Base-by-base conservation (phyloP, 495 filamentous ascomycete genomes). In the Aspergillus carlsbadensis region DNA sequence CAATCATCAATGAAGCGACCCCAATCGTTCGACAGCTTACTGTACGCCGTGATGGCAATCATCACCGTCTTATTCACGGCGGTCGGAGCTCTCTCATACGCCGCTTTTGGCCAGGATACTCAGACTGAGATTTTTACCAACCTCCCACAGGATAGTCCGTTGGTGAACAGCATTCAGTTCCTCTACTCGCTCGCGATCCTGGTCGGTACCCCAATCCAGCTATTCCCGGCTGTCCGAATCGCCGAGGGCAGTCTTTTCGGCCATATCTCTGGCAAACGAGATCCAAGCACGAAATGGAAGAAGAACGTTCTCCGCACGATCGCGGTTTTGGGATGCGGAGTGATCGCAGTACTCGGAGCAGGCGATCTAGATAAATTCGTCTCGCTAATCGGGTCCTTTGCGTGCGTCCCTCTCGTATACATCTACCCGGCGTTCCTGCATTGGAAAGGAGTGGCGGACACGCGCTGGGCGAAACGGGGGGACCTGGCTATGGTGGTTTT, bases 291-390 rank as follows among this genome's bases (percentile, higher is more conserved):
- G 75, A 96, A 96, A 73, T 96, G 91, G 91, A 88, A 92, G 78
- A 96, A 96, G 84, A 96, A 96, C 60, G 72, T 84, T 44, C 96
- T 91, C 73, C 86, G 92, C 35, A 95, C 93, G 67, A 79, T 85
- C 48, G 81, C 92, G 17, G 91, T 96, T 51, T 77, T 87, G 44
- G 64, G 87, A 17, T 95, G 91, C 63, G 89, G 88, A 6, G 58
- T 86, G n/a, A 84, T 96, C 53, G 87, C 91, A 0, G 95, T 88
- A 84, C 82, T 83, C 50, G 92, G 92, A 33, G 90, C 92, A 2
- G 88, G 87, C 48, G 87, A 96, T 70, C 74, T 96, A 56, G 92
- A 96, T 70, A 96, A 96, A 69, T 96, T 96, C 67, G 92, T 96
- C 3, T 85, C 89, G 7, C 70, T 96, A 10, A 89, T 96, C n/a